Base-by-base conservation (phyloP, 805 yeast species). In the Wickerhamiella sorbophila region DNA sequence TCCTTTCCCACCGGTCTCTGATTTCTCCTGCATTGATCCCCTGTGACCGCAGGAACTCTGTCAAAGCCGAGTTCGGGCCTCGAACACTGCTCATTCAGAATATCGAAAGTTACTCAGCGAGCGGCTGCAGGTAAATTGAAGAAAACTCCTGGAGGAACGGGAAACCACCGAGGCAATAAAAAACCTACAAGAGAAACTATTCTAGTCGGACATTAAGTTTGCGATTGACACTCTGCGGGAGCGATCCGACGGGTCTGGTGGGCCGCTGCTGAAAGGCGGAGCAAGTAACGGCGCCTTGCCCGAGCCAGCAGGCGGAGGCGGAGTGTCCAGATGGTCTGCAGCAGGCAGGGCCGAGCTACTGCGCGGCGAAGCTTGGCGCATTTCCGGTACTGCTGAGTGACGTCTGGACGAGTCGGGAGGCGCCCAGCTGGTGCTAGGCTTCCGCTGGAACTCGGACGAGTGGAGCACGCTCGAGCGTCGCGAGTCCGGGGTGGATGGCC, bases 1-100 rank as follows among this genome's bases (percentile, higher is more conserved):
- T 42, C 6, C 47, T 35, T 31, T 46, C 44, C 41, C 52, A 51
- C 9, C 58, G 42, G 39, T 63, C 63, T 54, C 86, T 68, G 56
- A 85, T 85, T 33, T 74, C 76, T 44, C 77, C 85, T 1, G 95
- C 85, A 54, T 67, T 80, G 61, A 87, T 87, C 29, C 96, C 96
- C 59, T 86, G 94, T 43, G 80, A 84, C 39, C 86, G 67, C 46
- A 87, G 67, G 54, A 87, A 87, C 59, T 82, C 91, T 0, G 95
- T 87, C 50, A 87, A 65, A 0, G 96, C 96, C 50, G 93, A 79
- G 63, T 83, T 84, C 8, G 61, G 61, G 1, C 61, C 60, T 3
- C 36, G 94, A 2, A 57, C 57, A 3, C 48, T 41, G 12, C 29
- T 24, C 29, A 24, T 24, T 24, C 10, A 24, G 12, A 8, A 12